Conservation (phyloP, 345 rosid genomes). For the Physaria fendleri region DNA sequence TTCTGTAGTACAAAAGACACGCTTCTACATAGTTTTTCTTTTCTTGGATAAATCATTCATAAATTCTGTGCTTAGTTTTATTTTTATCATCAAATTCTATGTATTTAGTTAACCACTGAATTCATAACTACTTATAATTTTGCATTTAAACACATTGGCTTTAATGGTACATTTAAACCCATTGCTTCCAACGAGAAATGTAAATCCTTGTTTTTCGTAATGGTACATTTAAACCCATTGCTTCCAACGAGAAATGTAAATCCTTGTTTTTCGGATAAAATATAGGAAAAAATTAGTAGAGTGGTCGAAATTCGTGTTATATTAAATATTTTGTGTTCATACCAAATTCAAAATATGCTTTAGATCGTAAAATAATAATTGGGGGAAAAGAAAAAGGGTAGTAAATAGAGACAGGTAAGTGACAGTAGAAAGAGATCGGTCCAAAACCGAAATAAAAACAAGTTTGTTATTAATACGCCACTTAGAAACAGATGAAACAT, state of each 20-base stretch:
- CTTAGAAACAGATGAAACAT: conserved; percentile 21
- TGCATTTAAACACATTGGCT: no score
- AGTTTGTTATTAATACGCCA: conserved; percentile 16
- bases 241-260: not conserved
- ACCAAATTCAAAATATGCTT: not conserved
- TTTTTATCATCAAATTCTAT: no score
- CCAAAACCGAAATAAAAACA: conserved; percentile 18
- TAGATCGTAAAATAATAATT: not conserved
- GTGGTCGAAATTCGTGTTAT: not conserved
- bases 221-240: not conserved
- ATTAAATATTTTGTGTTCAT: not conserved
- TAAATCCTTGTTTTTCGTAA: not conserved
- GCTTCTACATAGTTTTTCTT: not conserved
- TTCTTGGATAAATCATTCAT: not conserved
- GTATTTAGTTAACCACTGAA: not conserved
- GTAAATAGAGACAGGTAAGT: conserved; percentile 24
- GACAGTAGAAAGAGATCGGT: conserved; percentile 19
- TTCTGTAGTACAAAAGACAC: not conserved
- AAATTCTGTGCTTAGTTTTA: no score
- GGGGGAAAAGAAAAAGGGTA: not conserved
- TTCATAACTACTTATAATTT: not conserved
- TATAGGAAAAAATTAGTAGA: not conserved
- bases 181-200: not conserved
- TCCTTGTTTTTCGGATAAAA: not conserved
- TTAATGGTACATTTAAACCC: not conserved